phyloP scores from a whole-genome alignment of 139 green algal species.

The Monoraphidium neglectum region DNA sequence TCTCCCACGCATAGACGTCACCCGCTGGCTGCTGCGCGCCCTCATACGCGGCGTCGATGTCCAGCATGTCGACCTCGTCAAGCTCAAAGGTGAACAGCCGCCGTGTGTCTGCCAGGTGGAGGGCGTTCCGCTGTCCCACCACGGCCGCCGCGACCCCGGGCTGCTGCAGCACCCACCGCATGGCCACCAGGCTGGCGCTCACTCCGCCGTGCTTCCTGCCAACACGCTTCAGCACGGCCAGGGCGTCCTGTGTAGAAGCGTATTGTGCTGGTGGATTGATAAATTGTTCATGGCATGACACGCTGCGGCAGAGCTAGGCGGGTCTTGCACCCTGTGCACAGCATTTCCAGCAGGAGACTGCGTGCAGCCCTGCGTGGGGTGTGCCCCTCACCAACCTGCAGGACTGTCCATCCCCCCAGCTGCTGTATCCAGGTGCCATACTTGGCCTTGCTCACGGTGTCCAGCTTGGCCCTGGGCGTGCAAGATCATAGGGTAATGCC shows the following conservation, averaged over 20 bases:
- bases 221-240: slow-evolving; percentile 8
- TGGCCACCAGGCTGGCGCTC: slow-evolving; percentile 5
- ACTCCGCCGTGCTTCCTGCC: slow-evolving; percentile 20
- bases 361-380: too few species aligned
- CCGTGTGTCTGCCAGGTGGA: slow-evolving; percentile 16
- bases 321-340: too few species aligned
- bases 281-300: too few species aligned
- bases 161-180: slow-evolving; percentile 36
- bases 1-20: slow-evolving; percentile 29
- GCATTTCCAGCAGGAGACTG: too few species aligned
- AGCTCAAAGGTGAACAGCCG: slow-evolving; percentile 29
- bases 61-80: slow-evolving; percentile 25
- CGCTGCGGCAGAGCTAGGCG: too few species aligned
- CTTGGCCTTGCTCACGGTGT: slow-evolving; percentile 26
- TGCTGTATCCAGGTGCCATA: slow-evolving; percentile 23
- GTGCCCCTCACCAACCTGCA: too few species aligned
- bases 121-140: slow-evolving; percentile 23
- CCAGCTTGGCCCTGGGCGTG: slow-evolving; percentile 22
- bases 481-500: too few species aligned
- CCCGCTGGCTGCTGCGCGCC: slow-evolving; percentile 8
- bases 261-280: too few species aligned
- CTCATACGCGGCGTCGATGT: slow-evolving; percentile 31
- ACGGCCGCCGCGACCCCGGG: slow-evolving; percentile 18
- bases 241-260: too few species aligned
- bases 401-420: slow-evolving; percentile 24